A percentile compares a stretch with the other conserved stretches of the same genome.
phyloP scores from a whole-genome alignment of 2,329 filamentous ascomycete genomes.

The Ascocoryne sarcoides region DNA sequence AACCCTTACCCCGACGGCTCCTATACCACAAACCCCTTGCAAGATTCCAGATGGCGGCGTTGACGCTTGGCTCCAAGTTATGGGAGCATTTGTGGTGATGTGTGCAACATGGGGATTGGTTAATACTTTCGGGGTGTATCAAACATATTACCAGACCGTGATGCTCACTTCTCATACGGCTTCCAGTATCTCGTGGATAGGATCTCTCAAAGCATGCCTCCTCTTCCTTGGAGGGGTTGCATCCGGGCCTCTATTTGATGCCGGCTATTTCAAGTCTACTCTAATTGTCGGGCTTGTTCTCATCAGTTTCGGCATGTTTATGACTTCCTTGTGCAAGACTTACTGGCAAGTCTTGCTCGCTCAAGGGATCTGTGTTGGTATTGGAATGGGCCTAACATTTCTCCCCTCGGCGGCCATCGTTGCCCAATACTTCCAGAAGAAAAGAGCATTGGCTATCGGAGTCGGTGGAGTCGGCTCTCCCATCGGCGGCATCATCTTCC shows the following conservation, averaged over 20 bases:
- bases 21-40: neutral
- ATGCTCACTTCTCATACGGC: conserved; percentile 39
- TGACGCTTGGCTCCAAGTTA: conserved; percentile 28
- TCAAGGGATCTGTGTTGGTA: conserved; percentile 37
- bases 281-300: conserved; percentile 42
- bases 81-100: conserved; percentile 19
- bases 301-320: conserved; percentile 54
- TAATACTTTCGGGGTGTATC: conserved; percentile 44
- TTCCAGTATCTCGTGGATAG: conserved; percentile 49
- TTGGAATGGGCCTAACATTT: conserved; percentile 37
- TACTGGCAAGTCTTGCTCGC: conserved; percentile 44
- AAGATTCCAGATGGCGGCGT: conserved; percentile 10
- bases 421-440: conserved; percentile 38
- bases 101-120: conserved; percentile 19
- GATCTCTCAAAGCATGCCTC: conserved; percentile 41
- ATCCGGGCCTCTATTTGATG: conserved; percentile 53
- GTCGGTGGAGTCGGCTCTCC: conserved; percentile 34
- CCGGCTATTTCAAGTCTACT: conserved; percentile 46
- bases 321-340: conserved; percentile 45
- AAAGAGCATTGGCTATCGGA: conserved; percentile 38
- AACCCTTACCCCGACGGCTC: neutral
- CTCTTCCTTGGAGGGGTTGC: conserved; percentile 44
- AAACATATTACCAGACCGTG: conserved; percentile 44
- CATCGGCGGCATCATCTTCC: conserved; percentile 45
- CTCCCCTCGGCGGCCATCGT: conserved; percentile 33